Evolutionary conservation across 2,329 filamentous ascomycete species (phyloP), one percentile per base, ranked within the genome.

Genomic region (Decorospora gaudefroyi): DNA sequence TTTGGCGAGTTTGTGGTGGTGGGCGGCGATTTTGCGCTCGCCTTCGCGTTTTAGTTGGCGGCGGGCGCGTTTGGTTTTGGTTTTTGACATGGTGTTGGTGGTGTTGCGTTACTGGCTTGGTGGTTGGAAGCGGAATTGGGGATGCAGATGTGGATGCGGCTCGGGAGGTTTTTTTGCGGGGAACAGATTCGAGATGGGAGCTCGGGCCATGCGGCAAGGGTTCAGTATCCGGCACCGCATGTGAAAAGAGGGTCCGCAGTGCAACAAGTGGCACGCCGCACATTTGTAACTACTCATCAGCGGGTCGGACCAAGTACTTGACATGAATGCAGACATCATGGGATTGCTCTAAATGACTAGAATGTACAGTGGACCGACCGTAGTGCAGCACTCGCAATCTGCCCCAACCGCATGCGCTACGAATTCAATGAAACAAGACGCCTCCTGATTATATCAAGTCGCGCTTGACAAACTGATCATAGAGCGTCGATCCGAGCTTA

Each of bases 381-480:
- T 50, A 36, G 42, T 46, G 51, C 55, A 51, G 50, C 52, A 55
- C 48, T 47, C 48, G 39, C 58, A 55, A 46, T 47, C 44, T 56
- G 31, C n/a, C n/a, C n/a, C 21, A 37, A 42, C 36, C 57, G 46
- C 49, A 51, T 57, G 60, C 55, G 58, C 43, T 42, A 46, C 49
- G 19, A 45, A 53, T 35, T 43, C 17, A 36, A 51, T 32, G 23
- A 55, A 46, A 48, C 44, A 54, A 22, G n/a, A 12, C 29, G 5
- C n/a, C n/a, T 12, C 21, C 30, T 21, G 16, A 28, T 81, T 88
- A 99, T 79, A 99, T 83, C 72, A 99, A 79, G 76, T 99, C 93
- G 58, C 89, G 84, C 81, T 90, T 90, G 72, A 97, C 90, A 72
- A 99, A 99, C 79, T 97, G 89, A 55, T 88, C 86, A 71, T 95